Conservation (phyloP, 345 rosid species). For the Mallotus nudiflorus region DNA sequence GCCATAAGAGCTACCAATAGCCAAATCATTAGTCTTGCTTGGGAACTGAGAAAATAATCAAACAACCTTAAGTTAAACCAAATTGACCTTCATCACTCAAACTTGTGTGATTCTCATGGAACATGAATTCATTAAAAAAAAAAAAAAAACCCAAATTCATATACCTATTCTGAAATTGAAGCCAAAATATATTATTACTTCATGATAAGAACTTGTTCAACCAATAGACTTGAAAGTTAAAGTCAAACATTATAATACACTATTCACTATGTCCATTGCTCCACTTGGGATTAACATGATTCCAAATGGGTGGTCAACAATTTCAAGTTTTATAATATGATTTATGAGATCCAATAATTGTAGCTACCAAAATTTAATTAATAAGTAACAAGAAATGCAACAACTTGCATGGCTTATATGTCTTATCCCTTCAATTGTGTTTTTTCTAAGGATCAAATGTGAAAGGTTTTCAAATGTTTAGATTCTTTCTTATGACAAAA, state of each 20-base stretch:
- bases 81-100: neutral
- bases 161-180: neutral
- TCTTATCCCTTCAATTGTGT: neutral
- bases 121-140: no score
- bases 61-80: neutral
- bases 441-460: conserved; percentile 7
- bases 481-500: conserved; percentile 20
- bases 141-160: no score
- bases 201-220: neutral
- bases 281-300: conserved; percentile 18
- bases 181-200: neutral
- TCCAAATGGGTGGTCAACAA: conserved; percentile 7
- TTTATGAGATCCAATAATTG: conserved; percentile 9
- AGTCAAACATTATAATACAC: conserved; percentile 6
- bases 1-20: neutral
- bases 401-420: neutral
- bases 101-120: no score
- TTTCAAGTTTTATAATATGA: neutral
- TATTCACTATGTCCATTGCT: no score
- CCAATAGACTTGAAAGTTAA: conserved; percentile 6
- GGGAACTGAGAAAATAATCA: neutral
- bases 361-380: conserved; percentile 1
- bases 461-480: conserved; percentile 22
- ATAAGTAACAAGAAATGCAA: neutral
- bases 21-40: neutral